A percentile compares a stretch with the other conserved stretches of the same genome.
phyloP scores from a whole-genome alignment of 176 grass and related monocot genomes.

The Hyparrhenia diplandra region DNA sequence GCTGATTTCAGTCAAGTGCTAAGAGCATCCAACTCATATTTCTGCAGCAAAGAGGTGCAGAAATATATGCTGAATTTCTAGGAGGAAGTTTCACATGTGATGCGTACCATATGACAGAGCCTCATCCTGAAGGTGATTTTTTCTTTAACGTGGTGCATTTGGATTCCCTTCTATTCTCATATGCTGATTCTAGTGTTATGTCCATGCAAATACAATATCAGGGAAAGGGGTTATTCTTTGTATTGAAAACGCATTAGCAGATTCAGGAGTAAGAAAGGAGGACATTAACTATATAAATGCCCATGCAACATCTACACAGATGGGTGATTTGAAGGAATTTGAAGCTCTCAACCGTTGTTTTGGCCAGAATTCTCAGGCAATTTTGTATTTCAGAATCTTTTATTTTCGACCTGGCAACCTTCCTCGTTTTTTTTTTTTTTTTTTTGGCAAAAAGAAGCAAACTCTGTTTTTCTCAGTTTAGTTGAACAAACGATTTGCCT shows the following conservation, averaged over 20 bases:
- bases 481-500: conserved; percentile 16
- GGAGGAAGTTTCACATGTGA: conserved; percentile 99
- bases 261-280: conserved; percentile 74
- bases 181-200: conserved; percentile 16
- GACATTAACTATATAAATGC: conserved; percentile 98
- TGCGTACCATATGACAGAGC: conserved; percentile 99
- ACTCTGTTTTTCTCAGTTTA: not conserved
- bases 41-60: conserved; percentile 81
- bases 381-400: conserved; percentile 16
- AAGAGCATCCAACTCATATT: not conserved
- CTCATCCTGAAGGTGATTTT: conserved; percentile 96
- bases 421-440: too few relatives aligned
- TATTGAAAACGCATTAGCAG: conserved; percentile 84
- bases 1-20: conserved; percentile 22
- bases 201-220: conserved; percentile 46
- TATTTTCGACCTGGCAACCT: not conserved
- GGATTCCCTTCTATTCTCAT: conserved; percentile 3
- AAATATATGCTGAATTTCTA: conserved; percentile 97
- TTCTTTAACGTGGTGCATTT: conserved; percentile 9
- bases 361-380: conserved; percentile 77
- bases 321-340: conserved; percentile 97
- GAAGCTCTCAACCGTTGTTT: conserved; percentile 82
- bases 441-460: not conserved
- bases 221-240: conserved; percentile 92
- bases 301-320: conserved; percentile 90